Conservation (phyloP, 306 rosid species). For the Fragaria ananassa region DNA sequence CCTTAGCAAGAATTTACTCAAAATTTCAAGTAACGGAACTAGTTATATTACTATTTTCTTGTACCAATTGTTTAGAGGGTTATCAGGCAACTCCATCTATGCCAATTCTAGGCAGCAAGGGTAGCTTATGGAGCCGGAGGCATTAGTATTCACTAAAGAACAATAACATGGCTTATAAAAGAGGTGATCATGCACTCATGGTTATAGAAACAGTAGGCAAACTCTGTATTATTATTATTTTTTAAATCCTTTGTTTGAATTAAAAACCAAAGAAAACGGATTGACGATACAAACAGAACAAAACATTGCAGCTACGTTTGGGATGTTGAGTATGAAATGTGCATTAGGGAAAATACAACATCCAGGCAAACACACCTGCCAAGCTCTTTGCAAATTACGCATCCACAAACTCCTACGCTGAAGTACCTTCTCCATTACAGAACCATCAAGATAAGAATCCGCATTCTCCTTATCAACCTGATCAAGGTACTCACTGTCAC, state of each 20-base stretch:
- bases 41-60: neutral
- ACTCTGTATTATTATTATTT: neutral
- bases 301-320: neutral
- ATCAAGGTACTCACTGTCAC: slow-evolving; percentile 35
- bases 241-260: neutral
- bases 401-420: slow-evolving; percentile 84
- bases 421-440: slow-evolving; percentile 97
- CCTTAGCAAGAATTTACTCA: neutral
- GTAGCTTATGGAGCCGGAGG: neutral
- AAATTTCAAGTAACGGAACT: neutral
- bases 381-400: slow-evolving; percentile 92
- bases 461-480: slow-evolving; percentile 47
- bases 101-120: neutral
- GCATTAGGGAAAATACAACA: neutral
- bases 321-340: neutral
- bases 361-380: slow-evolving; percentile 57
- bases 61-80: neutral
- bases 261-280: neutral
- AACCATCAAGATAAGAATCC: slow-evolving; percentile 67
- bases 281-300: neutral
- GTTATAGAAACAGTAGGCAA: neutral
- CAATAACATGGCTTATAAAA: neutral
- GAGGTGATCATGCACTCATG: neutral
- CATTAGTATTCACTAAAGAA: too few relatives aligned
- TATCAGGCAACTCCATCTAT: slow-evolving; percentile 8